Evolutionary conservation across 1,139 yeast species (phyloP).

Genomic region (Blastobotrys serpentis): DNA sequence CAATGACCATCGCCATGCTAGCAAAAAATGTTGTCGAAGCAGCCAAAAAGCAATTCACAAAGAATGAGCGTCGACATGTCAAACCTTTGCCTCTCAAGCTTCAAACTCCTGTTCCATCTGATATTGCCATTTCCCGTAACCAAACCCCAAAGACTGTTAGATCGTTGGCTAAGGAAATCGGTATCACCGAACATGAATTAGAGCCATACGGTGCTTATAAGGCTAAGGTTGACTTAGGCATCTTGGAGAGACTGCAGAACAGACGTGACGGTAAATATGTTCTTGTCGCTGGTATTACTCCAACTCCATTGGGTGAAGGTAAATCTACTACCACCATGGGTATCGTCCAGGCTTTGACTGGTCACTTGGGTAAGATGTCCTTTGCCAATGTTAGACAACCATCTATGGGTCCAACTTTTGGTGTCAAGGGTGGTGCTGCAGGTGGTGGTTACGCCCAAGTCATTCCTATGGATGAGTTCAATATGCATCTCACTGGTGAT

Average conservation of each 20-base stretch:
- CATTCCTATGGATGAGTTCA: conserved; percentile 98
- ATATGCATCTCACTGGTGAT: conserved; percentile 97
- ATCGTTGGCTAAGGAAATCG: conserved; percentile 79
- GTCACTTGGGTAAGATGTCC: conserved; percentile 80
- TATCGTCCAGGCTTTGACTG: conserved; percentile 96
- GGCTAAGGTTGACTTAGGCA: conserved; percentile 80
- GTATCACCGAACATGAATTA: conserved; percentile 74
- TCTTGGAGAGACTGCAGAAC: conserved; percentile 65
- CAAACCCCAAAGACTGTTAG: conserved; percentile 84
- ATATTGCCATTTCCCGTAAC: conserved; percentile 83
- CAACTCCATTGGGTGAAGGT: conserved; percentile 98
- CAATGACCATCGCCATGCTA: conserved; percentile 97
- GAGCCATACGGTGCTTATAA: conserved; percentile 90
- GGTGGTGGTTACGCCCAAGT: conserved; percentile 99
- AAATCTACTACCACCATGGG: conserved; percentile 97
- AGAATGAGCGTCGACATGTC: conserved; percentile 35
- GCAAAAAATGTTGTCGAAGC: conserved; percentile 81
- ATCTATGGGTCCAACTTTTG: conserved; percentile 98
- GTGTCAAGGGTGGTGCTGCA: conserved; percentile 99
- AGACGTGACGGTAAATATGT: conserved; percentile 83
- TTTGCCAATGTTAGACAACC: conserved; percentile 98
- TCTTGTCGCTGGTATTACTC: conserved; percentile 95
- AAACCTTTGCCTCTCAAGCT: conserved; percentile 66
- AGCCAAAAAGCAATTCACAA: conserved; percentile 52
- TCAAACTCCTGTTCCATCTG: conserved; percentile 88